Conservation (phyloP, 192 early-diverging fungal species). For the Spinellus fusiger region DNA sequence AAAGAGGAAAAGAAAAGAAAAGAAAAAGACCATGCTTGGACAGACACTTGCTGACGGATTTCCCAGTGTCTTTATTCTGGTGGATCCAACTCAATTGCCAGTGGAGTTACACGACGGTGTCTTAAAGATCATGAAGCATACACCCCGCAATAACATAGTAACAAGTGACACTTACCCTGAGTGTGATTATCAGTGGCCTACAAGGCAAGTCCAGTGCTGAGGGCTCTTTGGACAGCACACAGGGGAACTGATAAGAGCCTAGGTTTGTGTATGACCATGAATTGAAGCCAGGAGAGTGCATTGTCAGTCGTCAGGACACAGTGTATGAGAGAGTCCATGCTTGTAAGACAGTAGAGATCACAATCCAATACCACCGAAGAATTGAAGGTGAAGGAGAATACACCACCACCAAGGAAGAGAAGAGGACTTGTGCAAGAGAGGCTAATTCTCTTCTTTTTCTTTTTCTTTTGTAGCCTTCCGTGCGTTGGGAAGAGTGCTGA, state of each 20-base stretch:
- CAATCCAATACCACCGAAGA: slow-evolving; percentile 51
- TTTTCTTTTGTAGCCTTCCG: slow-evolving; percentile 51
- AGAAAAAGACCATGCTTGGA: background rate
- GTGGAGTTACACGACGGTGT: slow-evolving; percentile 30
- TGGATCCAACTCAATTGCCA: slow-evolving; percentile 16
- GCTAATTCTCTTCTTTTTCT: background rate
- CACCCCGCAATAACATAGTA: slow-evolving; percentile 22
- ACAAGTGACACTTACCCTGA: slow-evolving; percentile 15
- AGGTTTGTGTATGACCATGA: slow-evolving; percentile 32
- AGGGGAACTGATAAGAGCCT: background rate
- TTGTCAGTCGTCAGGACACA: slow-evolving; percentile 7
- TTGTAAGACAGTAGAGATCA: slow-evolving; percentile 31
- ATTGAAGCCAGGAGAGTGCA: slow-evolving; percentile 17
- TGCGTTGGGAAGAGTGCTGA: slow-evolving; percentile 61
- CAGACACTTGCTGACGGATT: background rate
- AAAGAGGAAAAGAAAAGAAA: no score
- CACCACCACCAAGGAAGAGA: background rate
- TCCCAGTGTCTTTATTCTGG: slow-evolving; percentile 8
- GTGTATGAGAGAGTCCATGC: background rate
- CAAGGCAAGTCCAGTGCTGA: slow-evolving; percentile 7
- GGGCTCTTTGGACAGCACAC: no score
- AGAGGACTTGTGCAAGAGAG: background rate
- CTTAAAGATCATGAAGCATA: slow-evolving; percentile 14
- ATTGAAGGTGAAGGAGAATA: slow-evolving; percentile 53
- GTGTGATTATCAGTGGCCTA: slow-evolving; percentile 10